A percentile compares a stretch with the other conserved stretches of the same genome.
Evolutionary conservation across 73 alveolate species (phyloP).

Genomic region (Uronychia setigera): DNA sequence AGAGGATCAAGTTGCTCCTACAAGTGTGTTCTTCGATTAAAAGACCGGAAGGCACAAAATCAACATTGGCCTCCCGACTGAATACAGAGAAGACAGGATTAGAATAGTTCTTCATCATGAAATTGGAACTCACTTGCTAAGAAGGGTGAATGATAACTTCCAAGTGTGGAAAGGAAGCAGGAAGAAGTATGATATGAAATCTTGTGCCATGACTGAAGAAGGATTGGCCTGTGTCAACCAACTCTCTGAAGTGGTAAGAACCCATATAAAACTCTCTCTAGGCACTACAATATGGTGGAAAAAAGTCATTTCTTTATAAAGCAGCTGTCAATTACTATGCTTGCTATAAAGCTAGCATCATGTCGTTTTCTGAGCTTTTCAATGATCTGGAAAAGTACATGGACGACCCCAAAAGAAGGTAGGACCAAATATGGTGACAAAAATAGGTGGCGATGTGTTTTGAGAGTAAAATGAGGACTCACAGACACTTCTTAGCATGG

Average conservation of each 20-base stretch:
- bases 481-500: constrained; percentile 64
- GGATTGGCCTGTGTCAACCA: constrained; percentile 67
- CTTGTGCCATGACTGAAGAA: constrained; percentile 65
- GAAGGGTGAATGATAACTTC: constrained; percentile 64
- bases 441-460: constrained; percentile 42
- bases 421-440: background rate
- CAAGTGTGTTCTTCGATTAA: constrained; percentile 56
- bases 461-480: constrained; percentile 70
- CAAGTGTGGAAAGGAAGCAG: constrained; percentile 66
- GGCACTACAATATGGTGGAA: constrained; percentile 16
- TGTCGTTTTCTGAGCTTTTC: constrained; percentile 60
- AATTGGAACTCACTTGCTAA: constrained; percentile 72
- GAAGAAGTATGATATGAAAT: constrained; percentile 61
- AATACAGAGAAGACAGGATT: constrained; percentile 67
- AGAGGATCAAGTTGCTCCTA: constrained; percentile 52
- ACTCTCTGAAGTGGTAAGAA: constrained; percentile 34
- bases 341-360: constrained; percentile 52
- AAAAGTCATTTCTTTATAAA: constrained; percentile 59
- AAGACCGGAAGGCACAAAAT: constrained; percentile 40
- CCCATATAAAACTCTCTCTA: background rate
- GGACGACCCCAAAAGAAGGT: constrained; percentile 57
- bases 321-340: constrained; percentile 74
- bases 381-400: constrained; percentile 65
- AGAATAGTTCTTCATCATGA: constrained; percentile 69
- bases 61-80: constrained; percentile 67